Percentiles rank a stretch among this genome's conserved stretches.
Conservation (phyloP, 768 basidiomycete species). For the Lactarius pseudohatsudake region DNA sequence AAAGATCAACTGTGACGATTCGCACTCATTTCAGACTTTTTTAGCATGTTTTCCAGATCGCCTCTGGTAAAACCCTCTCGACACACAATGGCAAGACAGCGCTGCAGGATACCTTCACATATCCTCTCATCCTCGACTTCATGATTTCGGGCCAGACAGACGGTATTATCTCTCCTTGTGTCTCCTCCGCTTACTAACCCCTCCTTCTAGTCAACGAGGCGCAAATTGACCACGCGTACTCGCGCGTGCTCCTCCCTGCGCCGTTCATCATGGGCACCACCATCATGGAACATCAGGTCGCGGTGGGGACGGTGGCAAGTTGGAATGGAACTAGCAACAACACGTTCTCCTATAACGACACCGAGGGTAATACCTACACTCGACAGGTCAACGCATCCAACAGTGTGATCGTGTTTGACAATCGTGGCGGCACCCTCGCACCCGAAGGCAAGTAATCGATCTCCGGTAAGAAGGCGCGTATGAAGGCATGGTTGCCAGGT, state of each 20-base stretch:
- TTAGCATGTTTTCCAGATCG: constrained; percentile 46
- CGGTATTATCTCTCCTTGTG: constrained; percentile 27
- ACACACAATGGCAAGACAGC: constrained; percentile 47
- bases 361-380: constrained; percentile 32
- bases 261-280: constrained; percentile 59
- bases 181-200: not conserved
- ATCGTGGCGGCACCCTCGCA: constrained; percentile 52
- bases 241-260: constrained; percentile 54
- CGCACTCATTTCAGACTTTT: not conserved
- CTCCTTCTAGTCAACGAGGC: constrained; percentile 35
- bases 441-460: constrained; percentile 9
- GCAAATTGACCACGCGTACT: constrained; percentile 68
- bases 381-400: constrained; percentile 60
- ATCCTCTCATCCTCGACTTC: constrained; percentile 45
- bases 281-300: constrained; percentile 57
- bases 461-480: too few species aligned
- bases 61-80: constrained; percentile 48
- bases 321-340: constrained; percentile 68
- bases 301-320: constrained; percentile 59
- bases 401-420: constrained; percentile 61
- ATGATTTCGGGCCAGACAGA: constrained; percentile 33
- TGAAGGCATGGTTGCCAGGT: constrained; percentile 28
- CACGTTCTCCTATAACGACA: constrained; percentile 60
- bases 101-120: constrained; percentile 52
- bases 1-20: not conserved